A percentile compares a stretch with the other conserved stretches of the same genome.
phyloP scores from a whole-genome alignment of 495 filamentous ascomycete genomes.

The Hyphodiscus hymeniophilus region DNA sequence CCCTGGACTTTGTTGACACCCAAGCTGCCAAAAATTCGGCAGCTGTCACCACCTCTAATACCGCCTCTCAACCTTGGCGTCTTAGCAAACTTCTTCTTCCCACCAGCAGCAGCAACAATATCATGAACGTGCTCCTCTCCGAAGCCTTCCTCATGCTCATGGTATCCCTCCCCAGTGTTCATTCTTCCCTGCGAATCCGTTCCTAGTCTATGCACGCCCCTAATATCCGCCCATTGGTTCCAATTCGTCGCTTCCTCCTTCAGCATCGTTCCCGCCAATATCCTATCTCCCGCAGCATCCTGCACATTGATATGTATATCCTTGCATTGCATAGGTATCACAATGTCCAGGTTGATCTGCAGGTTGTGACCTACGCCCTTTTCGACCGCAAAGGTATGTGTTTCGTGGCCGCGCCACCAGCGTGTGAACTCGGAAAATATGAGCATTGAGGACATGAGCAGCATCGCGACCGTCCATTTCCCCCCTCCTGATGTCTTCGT shows the following conservation, averaged over 20 bases:
- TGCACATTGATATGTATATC: constrained; percentile 95
- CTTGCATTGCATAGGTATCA: constrained; percentile 82
- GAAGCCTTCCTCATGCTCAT: constrained; percentile 48
- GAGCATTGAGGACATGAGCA: constrained; percentile 62
- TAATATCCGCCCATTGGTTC: constrained; percentile 68
- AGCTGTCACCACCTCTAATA: constrained; percentile 44
- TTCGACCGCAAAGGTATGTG: constrained; percentile 88
- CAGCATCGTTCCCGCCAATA: constrained; percentile 72
- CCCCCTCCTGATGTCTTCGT: constrained; percentile 75
- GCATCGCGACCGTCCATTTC: constrained; percentile 83
- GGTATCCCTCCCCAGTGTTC: constrained; percentile 43
- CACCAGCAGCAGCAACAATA: constrained; percentile 50
- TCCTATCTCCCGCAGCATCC: constrained; percentile 86
- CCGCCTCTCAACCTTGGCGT: constrained; percentile 58
- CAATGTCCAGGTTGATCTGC: constrained; percentile 92
- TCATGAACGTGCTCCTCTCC: constrained; percentile 68
- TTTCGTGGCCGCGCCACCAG: constrained; percentile 77
- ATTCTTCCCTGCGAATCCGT: constrained; percentile 36
- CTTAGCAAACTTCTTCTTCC: constrained; percentile 54
- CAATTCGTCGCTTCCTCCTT: constrained; percentile 70
- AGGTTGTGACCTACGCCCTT: constrained; percentile 80
- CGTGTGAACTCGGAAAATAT: constrained; percentile 66
- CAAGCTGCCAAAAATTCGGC: constrained; percentile 82
- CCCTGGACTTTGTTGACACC: constrained; percentile 95
- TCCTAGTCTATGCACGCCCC: constrained; percentile 59